Evolutionary conservation across 148 eudicot species (phyloP).

Genomic region (Chenopodium suecicum): DNA sequence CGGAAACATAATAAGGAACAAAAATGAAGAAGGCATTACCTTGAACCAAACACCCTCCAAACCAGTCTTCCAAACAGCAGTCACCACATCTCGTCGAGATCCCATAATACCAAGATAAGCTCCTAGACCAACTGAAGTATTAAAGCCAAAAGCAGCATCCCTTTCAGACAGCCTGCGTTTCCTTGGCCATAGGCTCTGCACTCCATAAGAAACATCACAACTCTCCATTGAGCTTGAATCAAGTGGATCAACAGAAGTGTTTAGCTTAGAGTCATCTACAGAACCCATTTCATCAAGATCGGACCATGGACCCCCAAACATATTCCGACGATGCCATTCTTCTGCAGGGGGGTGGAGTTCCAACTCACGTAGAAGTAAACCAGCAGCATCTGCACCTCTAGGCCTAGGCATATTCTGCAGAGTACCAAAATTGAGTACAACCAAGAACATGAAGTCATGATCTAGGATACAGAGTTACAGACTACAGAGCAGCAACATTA

Average conservation of each 20-base stretch:
- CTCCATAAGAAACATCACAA: conserved; percentile 57
- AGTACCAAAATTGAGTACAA: conserved; percentile 4
- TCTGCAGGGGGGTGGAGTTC: conserved; percentile 99
- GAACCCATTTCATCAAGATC: conserved; percentile 67
- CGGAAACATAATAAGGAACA: background rate
- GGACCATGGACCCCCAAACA: conserved; percentile 98
- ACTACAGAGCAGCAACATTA: background rate
- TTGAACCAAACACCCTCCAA: conserved; percentile 97
- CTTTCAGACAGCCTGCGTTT: conserved; percentile 93
- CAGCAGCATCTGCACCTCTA: conserved; percentile 99
- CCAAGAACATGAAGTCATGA: background rate
- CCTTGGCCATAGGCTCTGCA: conserved; percentile 91
- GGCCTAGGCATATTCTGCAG: conserved; percentile 97
- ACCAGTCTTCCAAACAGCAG: conserved; percentile 97
- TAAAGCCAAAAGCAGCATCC: conserved; percentile 96
- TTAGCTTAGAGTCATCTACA: conserved; percentile 46
- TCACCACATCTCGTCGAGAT: conserved; percentile 91
- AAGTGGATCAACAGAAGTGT: conserved; percentile 45
- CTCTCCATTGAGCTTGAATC: conserved; percentile 52
- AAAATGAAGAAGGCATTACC: conserved; percentile 39
- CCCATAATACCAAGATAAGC: conserved; percentile 99
- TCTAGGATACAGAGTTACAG: background rate
- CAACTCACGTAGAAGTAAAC: conserved; percentile 82
- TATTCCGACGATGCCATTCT: conserved; percentile 96
- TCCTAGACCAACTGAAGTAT: conserved; percentile 92